Evolutionary conservation across 2,329 filamentous ascomycete species (phyloP).

Genomic region (Arthrinium puccinioides): DNA sequence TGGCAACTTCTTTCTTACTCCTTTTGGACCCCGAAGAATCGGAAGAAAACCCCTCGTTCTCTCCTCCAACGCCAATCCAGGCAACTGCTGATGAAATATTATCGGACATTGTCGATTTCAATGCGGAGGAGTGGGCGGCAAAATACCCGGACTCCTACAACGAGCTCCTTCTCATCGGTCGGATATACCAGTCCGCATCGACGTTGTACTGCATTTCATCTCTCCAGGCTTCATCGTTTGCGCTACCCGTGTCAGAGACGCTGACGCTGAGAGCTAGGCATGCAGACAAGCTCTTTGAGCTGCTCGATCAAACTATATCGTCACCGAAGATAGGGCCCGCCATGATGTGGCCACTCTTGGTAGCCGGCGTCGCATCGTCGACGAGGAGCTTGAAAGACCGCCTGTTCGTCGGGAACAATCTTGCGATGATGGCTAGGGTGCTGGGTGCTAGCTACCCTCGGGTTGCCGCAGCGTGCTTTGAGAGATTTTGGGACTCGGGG

Average conservation of each 20-base stretch:
- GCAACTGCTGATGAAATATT: constrained; percentile 17
- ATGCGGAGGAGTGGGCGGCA: constrained; percentile 17
- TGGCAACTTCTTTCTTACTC: too few relatives aligned
- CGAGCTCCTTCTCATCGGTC: constrained; percentile 22
- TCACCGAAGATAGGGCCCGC: constrained; percentile 12
- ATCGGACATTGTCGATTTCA: constrained; percentile 17
- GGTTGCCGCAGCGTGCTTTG: constrained; percentile 15
- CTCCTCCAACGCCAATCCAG: too few relatives aligned
- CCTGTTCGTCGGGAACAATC: constrained; percentile 16
- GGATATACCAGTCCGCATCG: constrained; percentile 22
- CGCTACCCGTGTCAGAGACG: constrained; percentile 9
- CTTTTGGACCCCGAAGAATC: constrained; percentile 2
- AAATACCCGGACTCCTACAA: constrained; percentile 9
- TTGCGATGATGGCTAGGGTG: constrained; percentile 14
- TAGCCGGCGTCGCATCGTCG: constrained; percentile 22
- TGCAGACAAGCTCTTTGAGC: constrained; percentile 12
- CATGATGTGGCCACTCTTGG: constrained; percentile 24
- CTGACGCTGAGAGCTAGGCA: constrained; percentile 4
- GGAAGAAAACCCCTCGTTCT: background rate
- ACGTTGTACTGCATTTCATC: constrained; percentile 18
- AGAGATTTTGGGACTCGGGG: constrained; percentile 24
- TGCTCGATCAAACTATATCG: constrained; percentile 14
- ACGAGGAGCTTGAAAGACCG: constrained; percentile 14
- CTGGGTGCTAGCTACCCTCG: constrained; percentile 19
- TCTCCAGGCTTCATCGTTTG: constrained; percentile 18